Conservation (phyloP, 352 stramenopile genomes). For the Aphanomyces cochlioides region DNA sequence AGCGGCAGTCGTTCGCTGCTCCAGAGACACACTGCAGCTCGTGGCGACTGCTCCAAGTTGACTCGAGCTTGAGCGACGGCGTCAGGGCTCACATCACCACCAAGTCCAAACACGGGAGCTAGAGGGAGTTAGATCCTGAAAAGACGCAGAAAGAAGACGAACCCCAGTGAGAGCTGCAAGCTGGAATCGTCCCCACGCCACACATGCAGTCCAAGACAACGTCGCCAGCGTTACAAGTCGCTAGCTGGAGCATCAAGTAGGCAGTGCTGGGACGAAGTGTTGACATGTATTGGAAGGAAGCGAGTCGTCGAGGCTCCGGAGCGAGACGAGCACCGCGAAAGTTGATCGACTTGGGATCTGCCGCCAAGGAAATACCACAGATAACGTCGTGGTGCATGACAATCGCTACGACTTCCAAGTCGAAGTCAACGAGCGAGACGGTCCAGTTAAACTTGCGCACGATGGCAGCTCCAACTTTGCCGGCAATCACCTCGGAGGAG, state of each 20-base stretch:
- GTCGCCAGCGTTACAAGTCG: conserved; percentile 51
- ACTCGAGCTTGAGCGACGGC: conserved; percentile 51
- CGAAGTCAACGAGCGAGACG: conserved; percentile 60
- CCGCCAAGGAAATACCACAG: conserved; percentile 40
- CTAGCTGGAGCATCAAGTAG: conserved; percentile 70
- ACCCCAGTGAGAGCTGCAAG: conserved; percentile 38
- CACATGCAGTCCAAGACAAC: conserved; percentile 80
- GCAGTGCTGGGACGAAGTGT: conserved; percentile 72
- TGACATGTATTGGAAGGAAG: conserved; percentile 64
- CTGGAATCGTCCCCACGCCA: conserved; percentile 70
- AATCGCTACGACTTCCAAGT: conserved; percentile 71
- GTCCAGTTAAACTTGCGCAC: conserved; percentile 51
- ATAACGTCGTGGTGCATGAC: conserved; percentile 70
- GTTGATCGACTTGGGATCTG: conserved; percentile 40
- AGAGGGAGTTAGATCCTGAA: conserved; percentile 34
- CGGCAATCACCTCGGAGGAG: conserved; percentile 60
- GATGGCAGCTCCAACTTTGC: conserved; percentile 55
- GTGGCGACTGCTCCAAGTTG: conserved; percentile 39
- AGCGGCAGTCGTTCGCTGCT: conserved; percentile 58
- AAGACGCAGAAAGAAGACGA: background rate
- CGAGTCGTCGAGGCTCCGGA: conserved; percentile 1
- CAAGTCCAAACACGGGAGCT: conserved; percentile 56
- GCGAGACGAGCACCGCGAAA: conserved; percentile 3
- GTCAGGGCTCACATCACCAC: conserved; percentile 56
- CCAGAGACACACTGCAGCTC: conserved; percentile 57